A percentile compares a stretch with the other conserved stretches of the same genome.
Evolutionary conservation across 805 yeast species (phyloP).

Genomic region (Myxozyma geophila): DNA sequence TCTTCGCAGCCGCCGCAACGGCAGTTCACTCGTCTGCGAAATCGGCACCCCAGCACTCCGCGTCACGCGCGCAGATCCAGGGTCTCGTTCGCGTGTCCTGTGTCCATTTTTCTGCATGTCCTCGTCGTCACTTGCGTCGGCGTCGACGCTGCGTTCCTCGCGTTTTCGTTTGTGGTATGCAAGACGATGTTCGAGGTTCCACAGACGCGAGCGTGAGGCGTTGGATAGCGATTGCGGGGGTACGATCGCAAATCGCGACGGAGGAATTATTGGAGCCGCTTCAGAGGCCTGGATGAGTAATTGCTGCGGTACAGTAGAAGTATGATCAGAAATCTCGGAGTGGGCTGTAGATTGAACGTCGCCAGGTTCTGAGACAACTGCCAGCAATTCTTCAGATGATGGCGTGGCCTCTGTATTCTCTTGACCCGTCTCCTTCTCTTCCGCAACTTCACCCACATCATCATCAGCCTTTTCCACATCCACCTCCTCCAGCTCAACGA

Average conservation of each 20-base stretch:
- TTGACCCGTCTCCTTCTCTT: not conserved
- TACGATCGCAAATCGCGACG: constrained; percentile 21
- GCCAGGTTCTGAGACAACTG: too few relatives aligned
- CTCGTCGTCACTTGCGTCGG: not conserved
- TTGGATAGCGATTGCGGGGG: constrained; percentile 22
- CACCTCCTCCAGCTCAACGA: not conserved
- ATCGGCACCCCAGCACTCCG: too few relatives aligned
- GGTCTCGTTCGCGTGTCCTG: too few relatives aligned
- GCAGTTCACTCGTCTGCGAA: too few relatives aligned
- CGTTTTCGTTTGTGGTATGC: not conserved
- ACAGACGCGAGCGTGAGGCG: constrained; percentile 15
- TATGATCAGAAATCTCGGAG: too few relatives aligned
- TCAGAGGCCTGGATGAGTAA: not conserved
- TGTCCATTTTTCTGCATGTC: too few relatives aligned
- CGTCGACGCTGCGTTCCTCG: not conserved
- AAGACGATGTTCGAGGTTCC: constrained; percentile 26
- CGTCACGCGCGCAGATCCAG: too few relatives aligned
- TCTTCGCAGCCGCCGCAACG: too few relatives aligned
- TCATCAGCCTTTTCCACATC: not conserved
- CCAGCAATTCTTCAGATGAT: too few relatives aligned
- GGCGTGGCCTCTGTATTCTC: not conserved
- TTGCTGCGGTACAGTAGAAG: not conserved
- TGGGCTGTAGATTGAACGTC: too few relatives aligned
- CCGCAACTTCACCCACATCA: too few relatives aligned
- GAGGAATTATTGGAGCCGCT: constrained; percentile 1